Base-by-base conservation (phyloP, 1,284 basidiomycete genomes). In the Sphagnurus paluster region DNA sequence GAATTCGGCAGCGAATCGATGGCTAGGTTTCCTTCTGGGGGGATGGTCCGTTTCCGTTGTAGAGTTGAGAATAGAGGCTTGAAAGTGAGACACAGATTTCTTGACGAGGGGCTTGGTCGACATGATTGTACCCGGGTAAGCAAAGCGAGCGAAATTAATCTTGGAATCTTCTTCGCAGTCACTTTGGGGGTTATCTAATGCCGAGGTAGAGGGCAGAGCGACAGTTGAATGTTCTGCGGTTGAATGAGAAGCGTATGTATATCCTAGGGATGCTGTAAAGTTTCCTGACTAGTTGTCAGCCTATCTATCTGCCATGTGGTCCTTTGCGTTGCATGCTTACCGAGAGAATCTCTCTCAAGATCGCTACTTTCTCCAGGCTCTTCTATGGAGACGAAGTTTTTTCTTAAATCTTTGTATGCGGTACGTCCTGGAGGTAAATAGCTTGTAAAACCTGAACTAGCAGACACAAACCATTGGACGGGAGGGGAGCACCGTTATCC, bases 1-100 rank as follows among this genome's bases (percentile, higher is more conserved):
- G 48, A 82, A 70, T 42, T 71, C 67, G 8, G 53, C 56, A 1
- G 59, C 49, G 23, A 71, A 62, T 33, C 54, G 57, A 42, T 60
- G 54, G 10, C 46, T 29, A 4, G 42, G 29, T 45, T 56, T 62
- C 56, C 56, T 61, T 29, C 44, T 48, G 7, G 36, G 38, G 10
- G 28, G 21, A 42, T 16, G 24, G 29, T 40, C 46, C 13, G 23
- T 11, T 14, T 45, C 45, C 16, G n/a, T 30, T 2, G 24, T 42
- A 32, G 40, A 39, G 20, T 28, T 39, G 23, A 24, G 3, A 19
- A n/a, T 29, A 5, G 47, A 46, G 25, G 26, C 17, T 39, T 39
- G 46, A 34, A 46, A 50, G 34, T 49, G 29, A 45, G 49, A 47
- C 23, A 29, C 26, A 26, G 46, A 50, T 37, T 38, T 34, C 21